Evolutionary conservation across 768 basidiomycete species (phyloP).

Genomic region (Tricholoma matsutake): DNA sequence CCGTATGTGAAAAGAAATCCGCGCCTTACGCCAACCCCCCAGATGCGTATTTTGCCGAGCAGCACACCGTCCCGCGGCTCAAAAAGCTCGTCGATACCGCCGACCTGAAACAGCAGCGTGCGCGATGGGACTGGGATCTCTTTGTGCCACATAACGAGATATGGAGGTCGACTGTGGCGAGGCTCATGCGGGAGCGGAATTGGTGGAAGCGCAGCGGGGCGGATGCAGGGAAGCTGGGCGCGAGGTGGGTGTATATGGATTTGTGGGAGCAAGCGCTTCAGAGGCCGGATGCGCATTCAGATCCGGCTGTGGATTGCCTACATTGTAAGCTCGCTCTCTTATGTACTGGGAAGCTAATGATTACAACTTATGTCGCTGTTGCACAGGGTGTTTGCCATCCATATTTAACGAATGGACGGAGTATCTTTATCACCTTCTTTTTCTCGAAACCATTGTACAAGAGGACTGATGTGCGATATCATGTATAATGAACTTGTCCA

Average conservation of each 20-base stretch:
- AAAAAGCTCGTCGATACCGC: slow-evolving; percentile 13
- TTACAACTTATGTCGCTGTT: background rate
- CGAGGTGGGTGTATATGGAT: slow-evolving; percentile 26
- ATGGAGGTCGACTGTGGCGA: slow-evolving; percentile 16
- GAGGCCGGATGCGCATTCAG: slow-evolving; percentile 26
- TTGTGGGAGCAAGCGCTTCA: slow-evolving; percentile 25
- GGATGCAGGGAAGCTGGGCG: slow-evolving; percentile 6
- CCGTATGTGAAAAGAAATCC: slow-evolving; percentile 17
- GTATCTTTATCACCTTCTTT: slow-evolving; percentile 4
- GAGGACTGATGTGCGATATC: background rate
- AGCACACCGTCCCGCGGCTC: slow-evolving; percentile 18
- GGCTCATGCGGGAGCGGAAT: slow-evolving; percentile 14
- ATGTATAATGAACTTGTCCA: too few relatives aligned
- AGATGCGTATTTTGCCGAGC: slow-evolving; percentile 16
- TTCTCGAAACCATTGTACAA: background rate
- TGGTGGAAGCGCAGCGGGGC: slow-evolving; percentile 12
- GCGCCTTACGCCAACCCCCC: slow-evolving; percentile 17
- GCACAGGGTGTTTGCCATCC: slow-evolving; percentile 2
- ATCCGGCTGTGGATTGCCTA: slow-evolving; percentile 26
- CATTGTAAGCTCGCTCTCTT: slow-evolving; percentile 20
- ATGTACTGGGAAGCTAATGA: background rate
- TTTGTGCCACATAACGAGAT: slow-evolving; percentile 23
- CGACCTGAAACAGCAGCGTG: slow-evolving; percentile 18
- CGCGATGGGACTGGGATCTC: slow-evolving; percentile 28
- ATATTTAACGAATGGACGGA: slow-evolving; percentile 1